Evolutionary conservation across 768 basidiomycete species (phyloP), one percentile per base, ranked within the genome.

Genomic region (Tulasnella sp.): DNA sequence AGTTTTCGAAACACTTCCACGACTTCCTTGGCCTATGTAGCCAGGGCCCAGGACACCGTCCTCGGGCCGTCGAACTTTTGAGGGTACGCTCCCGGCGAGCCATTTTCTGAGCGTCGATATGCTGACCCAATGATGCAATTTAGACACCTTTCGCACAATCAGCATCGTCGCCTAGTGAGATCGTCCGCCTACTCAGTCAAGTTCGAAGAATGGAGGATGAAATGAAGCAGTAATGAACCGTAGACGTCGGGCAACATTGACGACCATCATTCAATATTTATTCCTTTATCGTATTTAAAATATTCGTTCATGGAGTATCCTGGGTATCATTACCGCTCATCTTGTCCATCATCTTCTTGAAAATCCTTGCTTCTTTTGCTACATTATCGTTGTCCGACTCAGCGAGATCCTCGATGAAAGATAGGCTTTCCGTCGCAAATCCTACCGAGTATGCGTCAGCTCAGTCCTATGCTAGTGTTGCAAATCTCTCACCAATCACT

Each of bases 351-450:
- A 84, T 80, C 22, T 64, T 79, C 72, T 86, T 79, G 31, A 87
- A 83, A 16, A 77, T 81, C 58, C 86, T 90, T 24, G 92, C 90
- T 83, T 91, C 91, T 80, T 87, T 89, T 5, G 95, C 93, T 22
- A 97, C 94, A 80, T 89, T 89, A 82, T 95, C 94, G 84, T 96
- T 92, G 82, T 96, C 96, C 84, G 97, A 96, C 86, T 96, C 95
- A 5, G 91, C 90, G 84, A 92, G 94, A 85, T 97, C 96, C 5
- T 92, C 91, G 78, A 97, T 92, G 86, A 97, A 96, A 40, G 94
- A 92, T 24, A 93, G 88, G 41, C 95, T 93, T 85, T 97, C 96
- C 14, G 91, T 88, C 22, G 90, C 92, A 83, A 95, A 93, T 16
- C 92, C 94, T 94, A 83, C 44, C 81, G 9, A 48, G 69, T 72